Base-by-base conservation (phyloP, 1,284 basidiomycete genomes). In the Apiotrichum mycotoxinovorans region DNA sequence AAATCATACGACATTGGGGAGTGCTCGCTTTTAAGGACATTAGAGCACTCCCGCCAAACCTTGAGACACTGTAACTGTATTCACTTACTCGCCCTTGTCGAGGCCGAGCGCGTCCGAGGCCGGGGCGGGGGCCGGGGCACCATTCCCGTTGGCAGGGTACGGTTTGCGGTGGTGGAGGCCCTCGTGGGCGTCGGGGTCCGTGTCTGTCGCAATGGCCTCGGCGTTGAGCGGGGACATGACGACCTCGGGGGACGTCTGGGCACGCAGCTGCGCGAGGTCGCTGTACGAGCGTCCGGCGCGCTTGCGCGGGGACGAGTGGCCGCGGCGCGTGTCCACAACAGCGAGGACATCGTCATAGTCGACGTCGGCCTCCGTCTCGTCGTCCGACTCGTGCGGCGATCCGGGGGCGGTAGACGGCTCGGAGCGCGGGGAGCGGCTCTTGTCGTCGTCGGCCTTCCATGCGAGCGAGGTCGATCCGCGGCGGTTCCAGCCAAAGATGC, bases 311-410 rank as follows among this genome's bases (percentile, higher is more conserved):
- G 62, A 56, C 4, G 64, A 55, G 7, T 56, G 47, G n/a, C 54
- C 56, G 58, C 69, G 65, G 22, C 69, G 58, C 14, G 66, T 67
- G 58, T 76, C 76, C 50, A 76, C 71, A 35, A 76, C 73, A 11
- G 74, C 71, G 11, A 76, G 64, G 0, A 74, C 79, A 66, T 80
- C 79, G 63, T 80, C 80, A 58, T 80, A 80, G 59, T 80, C 80
- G 25, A 79, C 76, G 57, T 78, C 76, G 5, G 77, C 78, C 49
- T 77, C 76, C 51, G 71, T 68, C 20, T 77, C 76, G 12, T 67
- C 68, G 49, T 78, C 77, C 34, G 74, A 74, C 33, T 79, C 78
- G 25, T 60, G 67, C 17, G 70, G 75, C 54, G 67, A 70, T n/a
- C 61, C 66, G 33, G 70, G 72, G 0, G 64, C 66, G 15, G 73